Percentiles rank a stretch among this genome's conserved stretches.
These are phyloP conservation scores for Caloboletus inedulis DNA, from an alignment of 1,284 basidiomycete genomes.

Conservation along the genomic window DNA sequence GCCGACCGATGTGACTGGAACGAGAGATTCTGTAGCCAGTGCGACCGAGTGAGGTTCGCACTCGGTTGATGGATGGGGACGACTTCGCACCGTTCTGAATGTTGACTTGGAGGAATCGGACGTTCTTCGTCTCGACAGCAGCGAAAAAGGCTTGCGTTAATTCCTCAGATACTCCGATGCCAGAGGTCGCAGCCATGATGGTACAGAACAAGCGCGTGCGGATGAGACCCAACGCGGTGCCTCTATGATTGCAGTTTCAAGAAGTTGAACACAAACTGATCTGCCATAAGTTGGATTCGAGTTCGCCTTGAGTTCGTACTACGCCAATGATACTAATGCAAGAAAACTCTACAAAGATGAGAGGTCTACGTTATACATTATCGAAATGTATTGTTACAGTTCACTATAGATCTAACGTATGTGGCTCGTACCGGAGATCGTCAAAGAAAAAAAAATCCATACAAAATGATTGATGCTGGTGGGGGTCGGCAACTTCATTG, in stretches of 20 bases:
- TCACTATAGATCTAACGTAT: slow-evolving; percentile 36
- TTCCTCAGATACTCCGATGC: slow-evolving; percentile 54
- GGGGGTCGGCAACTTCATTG: slow-evolving; percentile 12
- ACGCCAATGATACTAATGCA: slow-evolving; percentile 2
- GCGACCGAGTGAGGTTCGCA: slow-evolving; percentile 25
- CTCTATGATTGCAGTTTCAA: no score
- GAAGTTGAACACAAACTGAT: no score
- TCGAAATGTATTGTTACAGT: slow-evolving; percentile 31
- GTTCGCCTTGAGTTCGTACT: not conserved
- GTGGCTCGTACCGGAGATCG: slow-evolving; percentile 25
- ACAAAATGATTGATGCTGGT: slow-evolving; percentile 15
- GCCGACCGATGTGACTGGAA: slow-evolving; percentile 50
- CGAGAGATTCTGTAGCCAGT: slow-evolving; percentile 56
- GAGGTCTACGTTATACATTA: slow-evolving; percentile 36
- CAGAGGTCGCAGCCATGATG: slow-evolving; percentile 67
- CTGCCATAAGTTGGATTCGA: no score
- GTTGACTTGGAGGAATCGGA: slow-evolving; percentile 70
- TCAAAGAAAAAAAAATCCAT: slow-evolving; percentile 15
- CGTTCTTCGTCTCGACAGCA: slow-evolving; percentile 47
- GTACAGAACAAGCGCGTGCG: not conserved
- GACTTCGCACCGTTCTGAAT: slow-evolving; percentile 63
- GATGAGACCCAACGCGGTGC: no score
- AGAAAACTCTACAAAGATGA: slow-evolving; percentile 16
- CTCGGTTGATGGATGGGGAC: slow-evolving; percentile 17
- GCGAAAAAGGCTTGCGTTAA: slow-evolving; percentile 54